phyloP scores from a whole-genome alignment of 345 rosid genomes.

The Eucalyptus pauciflora region DNA sequence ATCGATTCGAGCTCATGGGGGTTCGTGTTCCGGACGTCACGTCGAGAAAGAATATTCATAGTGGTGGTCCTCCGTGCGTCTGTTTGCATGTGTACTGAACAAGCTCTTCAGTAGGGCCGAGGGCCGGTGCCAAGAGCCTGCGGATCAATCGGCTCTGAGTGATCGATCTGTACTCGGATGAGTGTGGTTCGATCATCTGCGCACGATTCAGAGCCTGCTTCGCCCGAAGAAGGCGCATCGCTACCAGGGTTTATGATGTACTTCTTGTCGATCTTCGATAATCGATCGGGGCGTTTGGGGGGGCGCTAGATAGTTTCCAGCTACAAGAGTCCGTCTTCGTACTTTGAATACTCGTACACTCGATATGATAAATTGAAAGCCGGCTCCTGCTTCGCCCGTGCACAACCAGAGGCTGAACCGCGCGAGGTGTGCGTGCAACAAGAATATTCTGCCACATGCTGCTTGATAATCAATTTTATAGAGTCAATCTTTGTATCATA shows the following conservation, averaged over 20 bases:
- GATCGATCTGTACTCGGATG: background rate
- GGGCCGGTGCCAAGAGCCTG: background rate
- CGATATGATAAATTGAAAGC: background rate
- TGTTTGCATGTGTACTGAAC: background rate
- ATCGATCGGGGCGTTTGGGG: background rate
- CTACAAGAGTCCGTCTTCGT: background rate
- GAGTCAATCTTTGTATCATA: background rate
- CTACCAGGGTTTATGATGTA: background rate
- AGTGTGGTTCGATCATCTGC: background rate
- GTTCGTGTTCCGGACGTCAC: background rate
- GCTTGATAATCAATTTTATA: background rate
- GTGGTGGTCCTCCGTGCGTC: background rate
- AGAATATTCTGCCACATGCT: background rate
- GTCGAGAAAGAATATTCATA: background rate
- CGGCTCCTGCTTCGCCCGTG: background rate
- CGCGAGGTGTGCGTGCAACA: background rate
- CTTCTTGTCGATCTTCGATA: background rate
- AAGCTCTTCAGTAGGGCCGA: background rate
- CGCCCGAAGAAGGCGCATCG: background rate
- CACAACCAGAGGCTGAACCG: background rate
- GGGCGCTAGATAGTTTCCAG: background rate
- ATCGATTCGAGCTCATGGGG: background rate
- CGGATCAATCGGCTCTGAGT: background rate
- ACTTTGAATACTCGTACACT: background rate
- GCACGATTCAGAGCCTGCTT: background rate